phyloP scores from a whole-genome alignment of 2,329 filamentous ascomycete species.

The Diaporthe nobilis region DNA sequence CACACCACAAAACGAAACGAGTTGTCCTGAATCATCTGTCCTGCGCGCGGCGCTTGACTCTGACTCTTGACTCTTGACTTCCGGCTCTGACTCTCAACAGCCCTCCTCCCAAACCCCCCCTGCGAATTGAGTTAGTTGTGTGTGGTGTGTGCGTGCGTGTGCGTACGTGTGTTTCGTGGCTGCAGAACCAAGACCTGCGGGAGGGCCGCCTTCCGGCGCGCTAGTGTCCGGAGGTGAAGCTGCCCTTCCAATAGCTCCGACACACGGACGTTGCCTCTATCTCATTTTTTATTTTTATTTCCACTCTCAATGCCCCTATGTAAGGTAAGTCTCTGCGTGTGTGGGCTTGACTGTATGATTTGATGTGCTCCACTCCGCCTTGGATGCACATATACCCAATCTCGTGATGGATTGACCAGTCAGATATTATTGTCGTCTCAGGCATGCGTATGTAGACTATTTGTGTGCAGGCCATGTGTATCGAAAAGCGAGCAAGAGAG shows the following conservation, averaged over 20 bases:
- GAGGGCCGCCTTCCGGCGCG: slow-evolving; percentile 7
- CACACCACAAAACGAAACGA: no score
- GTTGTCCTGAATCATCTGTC: neutral
- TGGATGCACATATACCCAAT: neutral
- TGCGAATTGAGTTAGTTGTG: neutral
- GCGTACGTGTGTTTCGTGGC: slow-evolving; percentile 10
- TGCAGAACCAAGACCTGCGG: slow-evolving; percentile 21
- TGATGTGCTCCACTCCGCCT: neutral
- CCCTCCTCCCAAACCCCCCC: neutral
- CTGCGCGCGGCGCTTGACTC: neutral
- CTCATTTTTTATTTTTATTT: neutral
- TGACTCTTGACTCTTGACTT: neutral
- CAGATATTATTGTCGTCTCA: neutral
- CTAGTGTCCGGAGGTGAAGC: slow-evolving; percentile 13
- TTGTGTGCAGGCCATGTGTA: neutral
- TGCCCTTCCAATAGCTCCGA: slow-evolving; percentile 28
- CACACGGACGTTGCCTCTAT: slow-evolving; percentile 8
- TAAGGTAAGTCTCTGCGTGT: neutral
- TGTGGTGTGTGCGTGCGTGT: neutral
- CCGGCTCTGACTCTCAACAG: neutral
- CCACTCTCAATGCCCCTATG: neutral
- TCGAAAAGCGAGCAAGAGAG: slow-evolving; percentile 13
- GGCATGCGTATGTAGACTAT: neutral
- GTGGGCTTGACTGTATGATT: neutral
- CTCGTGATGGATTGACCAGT: neutral